phyloP scores from a whole-genome alignment of 2,329 filamentous ascomycete species.

The Aspergillus hortae region DNA sequence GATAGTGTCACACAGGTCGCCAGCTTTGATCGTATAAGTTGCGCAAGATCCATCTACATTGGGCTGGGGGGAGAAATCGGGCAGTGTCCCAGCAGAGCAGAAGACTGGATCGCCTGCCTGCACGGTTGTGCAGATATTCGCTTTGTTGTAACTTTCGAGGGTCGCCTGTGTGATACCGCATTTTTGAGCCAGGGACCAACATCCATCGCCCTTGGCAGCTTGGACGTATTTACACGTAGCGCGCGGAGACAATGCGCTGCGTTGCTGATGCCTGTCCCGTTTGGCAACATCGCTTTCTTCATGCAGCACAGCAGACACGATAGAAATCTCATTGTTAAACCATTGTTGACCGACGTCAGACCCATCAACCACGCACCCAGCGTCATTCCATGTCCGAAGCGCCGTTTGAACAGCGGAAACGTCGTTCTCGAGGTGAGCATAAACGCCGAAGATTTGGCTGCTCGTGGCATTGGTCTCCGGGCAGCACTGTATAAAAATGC shows the following conservation, averaged over 20 bases:
- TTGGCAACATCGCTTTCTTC: not conserved
- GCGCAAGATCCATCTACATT: slow-evolving; percentile 37
- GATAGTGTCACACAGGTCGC: slow-evolving; percentile 32
- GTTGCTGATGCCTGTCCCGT: not conserved
- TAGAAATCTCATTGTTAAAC: not conserved
- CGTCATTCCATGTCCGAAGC: not conserved
- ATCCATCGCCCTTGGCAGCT: not conserved
- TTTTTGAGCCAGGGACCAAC: not conserved
- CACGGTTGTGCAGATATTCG: slow-evolving; percentile 10
- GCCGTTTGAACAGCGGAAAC: not conserved
- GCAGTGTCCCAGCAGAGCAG: slow-evolving; percentile 10
- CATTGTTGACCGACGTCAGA: not conserved
- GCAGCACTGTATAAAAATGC: not conserved
- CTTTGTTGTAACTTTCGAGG: slow-evolving; percentile 7
- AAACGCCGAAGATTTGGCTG: not conserved
- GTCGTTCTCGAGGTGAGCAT: not conserved
- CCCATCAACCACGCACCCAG: not conserved
- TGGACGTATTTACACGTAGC: not conserved
- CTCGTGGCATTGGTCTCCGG: not conserved
- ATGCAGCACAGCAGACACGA: not conserved
- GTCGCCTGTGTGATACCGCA: slow-evolving; percentile 7
- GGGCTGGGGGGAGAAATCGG: slow-evolving; percentile 28
- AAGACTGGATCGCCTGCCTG: slow-evolving; percentile 23
- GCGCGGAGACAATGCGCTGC: not conserved
- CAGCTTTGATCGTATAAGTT: slow-evolving; percentile 28